Percentiles rank a stretch among this genome's conserved stretches.
Evolutionary conservation across 1,284 basidiomycete genomes (phyloP).

Genomic region (Trametes hirsuta): DNA sequence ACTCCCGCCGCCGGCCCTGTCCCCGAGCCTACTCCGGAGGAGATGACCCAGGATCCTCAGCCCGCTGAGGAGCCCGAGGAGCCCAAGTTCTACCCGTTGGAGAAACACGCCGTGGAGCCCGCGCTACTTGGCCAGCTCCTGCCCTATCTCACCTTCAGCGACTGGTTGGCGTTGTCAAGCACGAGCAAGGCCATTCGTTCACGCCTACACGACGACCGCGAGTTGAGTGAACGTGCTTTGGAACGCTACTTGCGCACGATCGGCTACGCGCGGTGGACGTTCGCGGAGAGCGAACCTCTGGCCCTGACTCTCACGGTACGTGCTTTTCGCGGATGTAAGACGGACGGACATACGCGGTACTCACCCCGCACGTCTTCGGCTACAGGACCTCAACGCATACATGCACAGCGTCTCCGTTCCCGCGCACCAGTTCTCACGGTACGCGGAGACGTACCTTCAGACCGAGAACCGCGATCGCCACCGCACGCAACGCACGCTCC

Average conservation of each 20-base stretch:
- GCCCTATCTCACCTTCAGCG: slow-evolving; percentile 60
- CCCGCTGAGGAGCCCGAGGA: slow-evolving; percentile 10
- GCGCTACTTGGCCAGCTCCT: slow-evolving; percentile 57
- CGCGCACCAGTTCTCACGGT: slow-evolving; percentile 65
- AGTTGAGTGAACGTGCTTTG: slow-evolving; percentile 62
- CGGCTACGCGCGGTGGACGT: slow-evolving; percentile 70
- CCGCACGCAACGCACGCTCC: slow-evolving; percentile 40
- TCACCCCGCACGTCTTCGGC: slow-evolving; percentile 2
- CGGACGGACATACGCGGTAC: neutral
- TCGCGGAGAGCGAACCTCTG: slow-evolving; percentile 60
- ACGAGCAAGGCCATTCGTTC: slow-evolving; percentile 56
- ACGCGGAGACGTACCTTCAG: slow-evolving; percentile 58
- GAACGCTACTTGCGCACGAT: slow-evolving; percentile 69
- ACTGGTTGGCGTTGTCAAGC: slow-evolving; percentile 64
- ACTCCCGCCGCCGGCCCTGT: slow-evolving; percentile 12
- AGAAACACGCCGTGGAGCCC: slow-evolving; percentile 52
- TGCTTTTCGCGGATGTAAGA: neutral
- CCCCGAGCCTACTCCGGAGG: slow-evolving; percentile 1
- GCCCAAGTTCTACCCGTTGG: slow-evolving; percentile 49
- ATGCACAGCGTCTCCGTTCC: slow-evolving; percentile 78
- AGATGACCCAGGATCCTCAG: slow-evolving; percentile 21
- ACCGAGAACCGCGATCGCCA: slow-evolving; percentile 33
- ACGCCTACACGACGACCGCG: slow-evolving; percentile 50
- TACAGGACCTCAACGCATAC: slow-evolving; percentile 74
- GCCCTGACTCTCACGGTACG: slow-evolving; percentile 61